Conservation (phyloP, 805 yeast species). For the Saccharomycopsis sp. region DNA sequence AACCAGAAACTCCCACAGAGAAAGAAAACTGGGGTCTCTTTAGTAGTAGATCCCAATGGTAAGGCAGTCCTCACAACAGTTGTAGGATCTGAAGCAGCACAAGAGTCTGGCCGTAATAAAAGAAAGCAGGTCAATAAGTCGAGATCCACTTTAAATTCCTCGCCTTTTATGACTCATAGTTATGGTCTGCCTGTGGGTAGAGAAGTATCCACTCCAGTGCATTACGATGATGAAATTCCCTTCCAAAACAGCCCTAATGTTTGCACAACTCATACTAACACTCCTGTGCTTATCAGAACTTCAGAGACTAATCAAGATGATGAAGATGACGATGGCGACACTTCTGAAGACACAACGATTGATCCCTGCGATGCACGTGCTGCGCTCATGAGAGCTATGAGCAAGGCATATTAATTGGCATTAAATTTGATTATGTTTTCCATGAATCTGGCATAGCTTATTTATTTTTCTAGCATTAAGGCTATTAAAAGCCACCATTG, state of each 20-base stretch:
- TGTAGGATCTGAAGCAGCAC: too few relatives aligned
- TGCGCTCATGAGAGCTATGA: conserved; percentile 15
- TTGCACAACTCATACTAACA: not conserved
- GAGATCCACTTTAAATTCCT: conserved; percentile 4
- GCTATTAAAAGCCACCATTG: too few relatives aligned
- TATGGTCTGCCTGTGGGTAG: not conserved
- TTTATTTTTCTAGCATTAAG: too few relatives aligned
- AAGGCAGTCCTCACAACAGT: conserved; percentile 4
- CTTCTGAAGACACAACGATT: conserved; percentile 3
- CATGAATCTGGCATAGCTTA: too few relatives aligned
- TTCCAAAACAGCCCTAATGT: not conserved
- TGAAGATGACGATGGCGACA: conserved; percentile 6
- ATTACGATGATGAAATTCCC: not conserved
- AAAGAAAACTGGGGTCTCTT: not conserved
- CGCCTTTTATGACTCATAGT: conserved; percentile 9
- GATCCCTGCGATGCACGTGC: conserved; percentile 18
- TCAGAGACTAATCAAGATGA: not conserved
- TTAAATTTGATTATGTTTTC: too few relatives aligned
- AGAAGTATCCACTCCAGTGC: not conserved
- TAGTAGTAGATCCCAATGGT: conserved; percentile 4
- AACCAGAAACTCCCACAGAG: not conserved
- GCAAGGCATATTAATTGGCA: conserved; percentile 1
- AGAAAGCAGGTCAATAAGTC: not conserved
- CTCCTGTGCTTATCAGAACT: not conserved
- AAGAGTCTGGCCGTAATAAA: not conserved